Evolutionary conservation across 2,329 filamentous ascomycete species (phyloP).

Genomic region (Geoglossum cookeanum): DNA sequence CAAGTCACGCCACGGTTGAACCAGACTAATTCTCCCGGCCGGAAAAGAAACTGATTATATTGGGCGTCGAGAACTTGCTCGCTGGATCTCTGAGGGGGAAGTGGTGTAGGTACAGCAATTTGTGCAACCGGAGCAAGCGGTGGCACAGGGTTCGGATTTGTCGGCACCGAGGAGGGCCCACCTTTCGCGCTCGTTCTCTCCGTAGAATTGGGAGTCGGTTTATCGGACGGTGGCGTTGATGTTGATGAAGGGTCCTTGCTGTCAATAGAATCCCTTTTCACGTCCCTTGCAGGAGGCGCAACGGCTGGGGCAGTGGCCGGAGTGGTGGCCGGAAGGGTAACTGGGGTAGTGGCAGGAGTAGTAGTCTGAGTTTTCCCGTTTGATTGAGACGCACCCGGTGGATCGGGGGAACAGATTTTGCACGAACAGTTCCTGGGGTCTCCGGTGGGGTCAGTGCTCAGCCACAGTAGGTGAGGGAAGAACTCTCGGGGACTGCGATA

Average conservation of each 20-base stretch:
- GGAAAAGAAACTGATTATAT: constrained; percentile 29
- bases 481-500: constrained; percentile 40
- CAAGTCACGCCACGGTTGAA: constrained; percentile 32
- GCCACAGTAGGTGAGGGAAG: constrained; percentile 39
- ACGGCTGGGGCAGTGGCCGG: neutral
- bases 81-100: constrained; percentile 21
- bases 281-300: neutral
- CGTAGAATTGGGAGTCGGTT: neutral
- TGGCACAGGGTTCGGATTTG: neutral
- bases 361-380: neutral
- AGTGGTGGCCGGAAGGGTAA: too few relatives aligned
- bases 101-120: constrained; percentile 17
- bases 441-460: constrained; percentile 31
- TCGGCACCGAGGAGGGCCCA: neutral
- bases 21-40: constrained; percentile 37
- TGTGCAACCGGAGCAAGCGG: constrained; percentile 7
- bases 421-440: constrained; percentile 37
- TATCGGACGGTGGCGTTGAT: neutral
- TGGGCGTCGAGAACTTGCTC: constrained; percentile 32
- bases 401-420: constrained; percentile 29
- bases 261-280: neutral
- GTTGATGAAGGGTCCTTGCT: neutral
- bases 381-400: neutral
- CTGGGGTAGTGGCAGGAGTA: too few relatives aligned
- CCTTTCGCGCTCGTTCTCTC: neutral